Evolutionary conservation across 2,329 filamentous ascomycete genomes (phyloP), one percentile per base, ranked within the genome.

Genomic region (Hypocreales sp.): DNA sequence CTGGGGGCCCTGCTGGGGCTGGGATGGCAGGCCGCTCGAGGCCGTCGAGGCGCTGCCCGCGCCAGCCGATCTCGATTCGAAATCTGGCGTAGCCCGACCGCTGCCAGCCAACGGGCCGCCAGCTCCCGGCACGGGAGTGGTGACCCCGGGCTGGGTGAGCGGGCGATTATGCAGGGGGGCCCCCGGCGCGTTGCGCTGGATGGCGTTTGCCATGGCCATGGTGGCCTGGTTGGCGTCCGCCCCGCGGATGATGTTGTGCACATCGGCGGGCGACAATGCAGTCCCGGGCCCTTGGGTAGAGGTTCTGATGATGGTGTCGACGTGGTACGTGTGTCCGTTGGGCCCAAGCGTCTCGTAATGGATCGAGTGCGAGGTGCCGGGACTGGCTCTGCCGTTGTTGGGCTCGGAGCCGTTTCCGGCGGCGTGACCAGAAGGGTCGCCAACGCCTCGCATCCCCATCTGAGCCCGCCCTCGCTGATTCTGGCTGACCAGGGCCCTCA

Each of bases 181-280:
- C 22, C 50, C 57, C 4, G 63, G 64, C 20, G 58, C 52, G 37
- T 58, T 67, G 29, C 63, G 53, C 23, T 64, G 60, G 58, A 67
- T 62, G 20, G 62, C 58, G 35, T 53, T 58, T 5, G 58, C 51
- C 50, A 64, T 61, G 26, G 59, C 58, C 27, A 53, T 51, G 2
- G 58, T 52, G 4, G 58, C 56, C 35, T 63, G 55, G 19, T 43
- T 50, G 15, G 55, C 48, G 39, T 67, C 64, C 5, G 56, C 57
- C 19, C 48, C 48, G 17, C 59, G 56, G 8, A 65, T 39, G 17
- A 62, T 55, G 29, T 53, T 60, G 25, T 60, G 59, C 4, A 61
- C 46, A 10, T 67, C 63, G 15, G 45, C 41, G 3, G 54, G 45
- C 9, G 58, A 55, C 17, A 63, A 40, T 7, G 45, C 46, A 9